phyloP scores from a whole-genome alignment of 371 early-diverging fungal genomes.

The Thermomucor indicae-seudaticae region DNA sequence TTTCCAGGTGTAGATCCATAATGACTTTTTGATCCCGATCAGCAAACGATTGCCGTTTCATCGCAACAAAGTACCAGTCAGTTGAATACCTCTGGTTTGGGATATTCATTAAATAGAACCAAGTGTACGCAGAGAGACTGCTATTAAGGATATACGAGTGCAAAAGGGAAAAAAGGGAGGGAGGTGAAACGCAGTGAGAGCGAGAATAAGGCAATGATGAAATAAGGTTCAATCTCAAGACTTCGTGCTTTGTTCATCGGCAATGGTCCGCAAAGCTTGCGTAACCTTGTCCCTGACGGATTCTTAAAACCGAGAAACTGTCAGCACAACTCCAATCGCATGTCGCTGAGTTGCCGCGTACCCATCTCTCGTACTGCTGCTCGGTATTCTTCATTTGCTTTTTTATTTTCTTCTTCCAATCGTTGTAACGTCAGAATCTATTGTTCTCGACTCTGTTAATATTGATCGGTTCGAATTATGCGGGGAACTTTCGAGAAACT shows the following conservation, averaged over 20 bases:
- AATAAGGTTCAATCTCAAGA: neutral
- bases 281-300: constrained; percentile 27
- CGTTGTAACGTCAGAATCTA: constrained; percentile 4
- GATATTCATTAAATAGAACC: no score
- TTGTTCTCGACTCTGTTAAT: neutral
- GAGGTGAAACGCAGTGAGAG: no score
- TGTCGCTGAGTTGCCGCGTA: constrained; percentile 5
- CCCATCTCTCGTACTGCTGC: constrained; percentile 47
- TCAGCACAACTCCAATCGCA: neutral
- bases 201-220: no score
- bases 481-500: no score
- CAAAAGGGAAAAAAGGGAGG: no score
- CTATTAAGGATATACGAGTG: no score
- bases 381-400: constrained; percentile 48
- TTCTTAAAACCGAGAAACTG: constrained; percentile 5
- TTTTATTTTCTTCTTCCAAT: constrained; percentile 38
- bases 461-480: neutral
- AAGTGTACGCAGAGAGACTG: no score
- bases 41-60: no score
- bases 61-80: no score
- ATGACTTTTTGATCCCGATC: no score
- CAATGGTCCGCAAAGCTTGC: constrained; percentile 32
- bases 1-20: no score
- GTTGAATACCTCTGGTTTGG: no score
- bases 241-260: constrained; percentile 28